Conservation (phyloP, 352 stramenopile species). For the Globisporangium solare region DNA sequence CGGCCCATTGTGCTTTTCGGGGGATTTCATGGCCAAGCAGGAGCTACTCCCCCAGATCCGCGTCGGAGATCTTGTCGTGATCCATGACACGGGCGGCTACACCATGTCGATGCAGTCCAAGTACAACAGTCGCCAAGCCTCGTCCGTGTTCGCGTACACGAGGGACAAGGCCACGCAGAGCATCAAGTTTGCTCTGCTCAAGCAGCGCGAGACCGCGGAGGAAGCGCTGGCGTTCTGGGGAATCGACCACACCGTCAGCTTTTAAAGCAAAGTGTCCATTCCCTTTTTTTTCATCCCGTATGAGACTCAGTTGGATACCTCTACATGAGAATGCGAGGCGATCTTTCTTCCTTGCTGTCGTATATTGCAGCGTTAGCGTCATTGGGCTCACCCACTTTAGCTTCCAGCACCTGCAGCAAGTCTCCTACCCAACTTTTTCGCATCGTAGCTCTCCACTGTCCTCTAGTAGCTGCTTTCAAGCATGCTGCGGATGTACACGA, state of each 20-base stretch:
- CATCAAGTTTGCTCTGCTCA: constrained; percentile 56
- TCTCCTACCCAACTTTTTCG: too few relatives aligned
- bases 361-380: too few relatives aligned
- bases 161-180: constrained; percentile 2
- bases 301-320: neutral
- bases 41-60: constrained; percentile 66
- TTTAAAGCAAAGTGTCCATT: constrained; percentile 17
- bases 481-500: constrained; percentile 82
- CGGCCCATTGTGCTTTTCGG: constrained; percentile 90
- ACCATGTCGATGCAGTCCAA: constrained; percentile 86
- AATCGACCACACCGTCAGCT: constrained; percentile 33
- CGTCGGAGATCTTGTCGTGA: constrained; percentile 71
- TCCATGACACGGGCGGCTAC: constrained; percentile 88
- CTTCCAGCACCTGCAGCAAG: too few relatives aligned
- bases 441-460: neutral
- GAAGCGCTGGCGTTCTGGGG: constrained; percentile 74
- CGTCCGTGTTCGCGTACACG: constrained; percentile 62
- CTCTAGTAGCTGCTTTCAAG: constrained; percentile 70
- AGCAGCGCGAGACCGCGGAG: constrained; percentile 58
- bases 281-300: neutral
- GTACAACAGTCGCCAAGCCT: constrained; percentile 83
- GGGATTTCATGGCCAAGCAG: constrained; percentile 85
- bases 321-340: neutral
- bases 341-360: constrained; percentile 1
- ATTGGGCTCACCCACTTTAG: too few relatives aligned